A percentile compares a stretch with the other conserved stretches of the same genome.
These are phyloP conservation scores for Lactarius sanguifluus DNA, from an alignment of 768 basidiomycete genomes.

Conservation along the genomic window DNA sequence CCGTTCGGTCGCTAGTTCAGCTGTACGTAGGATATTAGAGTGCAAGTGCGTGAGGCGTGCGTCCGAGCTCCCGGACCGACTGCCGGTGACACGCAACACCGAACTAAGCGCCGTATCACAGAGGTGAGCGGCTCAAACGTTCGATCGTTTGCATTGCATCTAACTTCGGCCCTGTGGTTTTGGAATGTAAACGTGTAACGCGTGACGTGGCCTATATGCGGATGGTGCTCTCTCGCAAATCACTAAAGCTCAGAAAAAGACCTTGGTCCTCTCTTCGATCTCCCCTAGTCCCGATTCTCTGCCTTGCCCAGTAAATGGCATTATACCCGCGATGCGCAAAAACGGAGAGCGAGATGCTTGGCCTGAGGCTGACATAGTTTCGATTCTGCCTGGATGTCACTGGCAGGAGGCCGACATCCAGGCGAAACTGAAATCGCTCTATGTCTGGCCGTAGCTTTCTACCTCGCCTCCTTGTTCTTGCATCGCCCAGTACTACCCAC, in stretches of 20 bases:
- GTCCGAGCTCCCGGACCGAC: too few relatives aligned
- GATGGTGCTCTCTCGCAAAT: too few relatives aligned
- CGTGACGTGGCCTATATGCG: too few relatives aligned
- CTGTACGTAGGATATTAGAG: too few relatives aligned
- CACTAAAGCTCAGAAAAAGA: too few relatives aligned
- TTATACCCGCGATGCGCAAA: background rate
- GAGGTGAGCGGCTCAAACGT: slow-evolving; percentile 51
- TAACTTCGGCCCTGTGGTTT: slow-evolving; percentile 41
- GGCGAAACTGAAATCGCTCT: slow-evolving; percentile 10
- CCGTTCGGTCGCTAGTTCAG: background rate
- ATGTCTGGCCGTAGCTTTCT: background rate
- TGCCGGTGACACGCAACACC: too few relatives aligned
- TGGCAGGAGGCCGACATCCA: background rate
- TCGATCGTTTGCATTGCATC: background rate
- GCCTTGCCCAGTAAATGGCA: background rate
- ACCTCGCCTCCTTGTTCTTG: slow-evolving; percentile 14
- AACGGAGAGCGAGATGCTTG: background rate
- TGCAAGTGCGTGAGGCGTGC: too few relatives aligned
- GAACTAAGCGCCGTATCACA: slow-evolving; percentile 31
- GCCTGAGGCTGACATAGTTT: background rate
- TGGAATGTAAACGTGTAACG: too few relatives aligned
- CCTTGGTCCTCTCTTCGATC: background rate
- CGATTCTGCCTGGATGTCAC: background rate
- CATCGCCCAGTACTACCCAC: slow-evolving; percentile 16
- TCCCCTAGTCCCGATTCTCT: background rate